phyloP scores from a whole-genome alignment of 2,329 filamentous ascomycete genomes.

The Phaeomoniella chlamydospora region DNA sequence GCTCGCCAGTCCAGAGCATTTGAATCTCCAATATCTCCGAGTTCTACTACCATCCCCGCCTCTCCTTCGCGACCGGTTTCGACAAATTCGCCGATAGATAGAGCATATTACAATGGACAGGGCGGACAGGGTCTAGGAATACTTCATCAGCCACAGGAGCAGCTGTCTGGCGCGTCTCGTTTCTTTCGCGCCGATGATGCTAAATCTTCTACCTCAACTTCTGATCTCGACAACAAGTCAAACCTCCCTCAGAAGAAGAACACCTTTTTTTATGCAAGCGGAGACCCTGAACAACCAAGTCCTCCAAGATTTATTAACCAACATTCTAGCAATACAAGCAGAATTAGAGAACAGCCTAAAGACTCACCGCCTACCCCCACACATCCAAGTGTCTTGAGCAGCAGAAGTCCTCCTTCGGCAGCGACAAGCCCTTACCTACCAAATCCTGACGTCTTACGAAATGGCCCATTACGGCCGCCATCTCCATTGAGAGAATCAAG shows the following conservation, averaged over 20 bases:
- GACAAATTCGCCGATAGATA: neutral
- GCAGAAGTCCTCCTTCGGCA: neutral
- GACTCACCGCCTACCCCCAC: too few relatives aligned
- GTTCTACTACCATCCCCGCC: neutral
- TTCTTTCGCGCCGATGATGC: conserved; percentile 90
- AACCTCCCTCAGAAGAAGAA: conserved; percentile 22
- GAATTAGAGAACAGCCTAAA: neutral
- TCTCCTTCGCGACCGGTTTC: neutral
- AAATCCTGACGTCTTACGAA: neutral
- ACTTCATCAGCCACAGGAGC: neutral
- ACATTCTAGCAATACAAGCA: neutral
- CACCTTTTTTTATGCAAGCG: conserved; percentile 60
- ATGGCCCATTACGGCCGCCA: neutral
- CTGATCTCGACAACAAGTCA: conserved; percentile 18
- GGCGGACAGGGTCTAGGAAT: neutral
- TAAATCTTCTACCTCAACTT: conserved; percentile 29
- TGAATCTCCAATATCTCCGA: conserved; percentile 47
- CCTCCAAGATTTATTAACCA: neutral
- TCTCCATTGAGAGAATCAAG: neutral
- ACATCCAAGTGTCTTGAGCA: too few relatives aligned
- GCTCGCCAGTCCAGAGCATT: conserved; percentile 57
- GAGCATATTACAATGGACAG: neutral
- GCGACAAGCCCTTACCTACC: neutral
- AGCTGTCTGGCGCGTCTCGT: conserved; percentile 47
- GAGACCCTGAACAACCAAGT: conserved; percentile 32